A percentile compares a stretch with the other conserved stretches of the same genome.
Conservation (phyloP, 2,329 filamentous ascomycete genomes). For the Penicillium hordei region DNA sequence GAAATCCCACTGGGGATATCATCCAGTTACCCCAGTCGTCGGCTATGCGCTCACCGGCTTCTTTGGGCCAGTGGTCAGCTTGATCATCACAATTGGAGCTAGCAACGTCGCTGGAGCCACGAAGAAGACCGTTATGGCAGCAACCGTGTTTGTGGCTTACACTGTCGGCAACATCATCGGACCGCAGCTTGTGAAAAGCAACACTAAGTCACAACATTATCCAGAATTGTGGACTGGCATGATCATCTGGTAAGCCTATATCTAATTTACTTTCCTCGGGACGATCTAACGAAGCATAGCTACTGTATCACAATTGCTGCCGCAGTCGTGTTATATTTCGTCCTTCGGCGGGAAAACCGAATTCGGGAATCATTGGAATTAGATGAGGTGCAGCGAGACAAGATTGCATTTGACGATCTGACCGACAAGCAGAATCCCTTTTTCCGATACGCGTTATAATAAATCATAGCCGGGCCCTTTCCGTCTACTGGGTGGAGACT, state of each 20-base stretch:
- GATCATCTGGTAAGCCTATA: constrained; percentile 56
- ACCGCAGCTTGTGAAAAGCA: constrained; percentile 67
- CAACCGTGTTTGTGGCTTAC: constrained; percentile 72
- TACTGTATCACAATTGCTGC: constrained; percentile 67
- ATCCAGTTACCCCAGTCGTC: constrained; percentile 64
- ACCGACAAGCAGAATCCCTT: constrained; percentile 69
- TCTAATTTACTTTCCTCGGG: neutral
- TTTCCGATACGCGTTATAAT: constrained; percentile 60
- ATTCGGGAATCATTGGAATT: constrained; percentile 50
- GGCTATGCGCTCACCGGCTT: constrained; percentile 73
- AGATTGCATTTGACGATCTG: constrained; percentile 65
- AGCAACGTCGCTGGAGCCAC: constrained; percentile 73
- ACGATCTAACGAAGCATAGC: constrained; percentile 37
- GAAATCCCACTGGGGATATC: constrained; percentile 64
- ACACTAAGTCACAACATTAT: constrained; percentile 66
- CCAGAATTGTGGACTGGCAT: constrained; percentile 69
- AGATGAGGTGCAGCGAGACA: constrained; percentile 63
- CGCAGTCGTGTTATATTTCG: constrained; percentile 56
- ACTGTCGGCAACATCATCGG: constrained; percentile 76
- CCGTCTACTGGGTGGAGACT: neutral
- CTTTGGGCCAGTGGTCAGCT: constrained; percentile 68
- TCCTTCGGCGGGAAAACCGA: constrained; percentile 61
- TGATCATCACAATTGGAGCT: constrained; percentile 59
- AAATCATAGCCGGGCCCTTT: neutral
- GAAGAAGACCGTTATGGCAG: constrained; percentile 75